Evolutionary conservation across 2,329 filamentous ascomycete species (phyloP), one percentile per base, ranked within the genome.

Genomic region (Reticulascus tulasneorum): DNA sequence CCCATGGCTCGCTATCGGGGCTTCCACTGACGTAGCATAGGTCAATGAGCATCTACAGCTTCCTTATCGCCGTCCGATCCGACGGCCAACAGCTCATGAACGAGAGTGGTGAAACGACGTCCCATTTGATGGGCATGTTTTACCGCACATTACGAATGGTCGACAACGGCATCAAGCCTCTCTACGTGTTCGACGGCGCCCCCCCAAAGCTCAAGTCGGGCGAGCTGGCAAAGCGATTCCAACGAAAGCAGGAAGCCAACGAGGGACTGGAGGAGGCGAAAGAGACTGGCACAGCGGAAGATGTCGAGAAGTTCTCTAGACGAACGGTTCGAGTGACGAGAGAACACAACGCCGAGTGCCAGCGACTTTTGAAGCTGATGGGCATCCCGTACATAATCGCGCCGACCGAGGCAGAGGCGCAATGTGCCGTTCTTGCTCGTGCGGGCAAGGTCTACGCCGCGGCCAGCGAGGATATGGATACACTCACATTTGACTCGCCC

Each of bases 1-100:
- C 26, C 20, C 18, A 4, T n/a, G n/a, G n/a, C n/a, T n/a, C n/a
- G n/a, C n/a, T n/a, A n/a, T n/a, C n/a, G 15, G 18, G 21, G 12
- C 28, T 10, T 11, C 21, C 16, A 30, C 48, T 52, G 30, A 47
- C 35, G 13, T 11, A 11, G 22, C 33, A 40, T 52, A 86, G 82
- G 29, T 98, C 93, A 30, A 98, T 98, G 93, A 94, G 87, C 66
- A 90, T 98, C 55, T 98, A 98, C 75, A 94, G 87, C 64, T 98
- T 98, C 71, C 79, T 98, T 43, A 93, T 98, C 59, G 93, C 93
- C 32, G 93, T 98, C 37, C 89, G 93, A 51, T 96, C 90, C 53
- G 89, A 95, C 52, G 93, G 93, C 51, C 88, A 98, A 62, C 89
- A 96, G 64, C 82, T 98, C 52, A 97, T 83, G 76, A 94, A 84